Percentiles rank a stretch among this genome's conserved stretches.
These are phyloP conservation scores for Talaromyces sp. DNA, from an alignment of 2,329 filamentous ascomycete genomes.

Conservation along the genomic window DNA sequence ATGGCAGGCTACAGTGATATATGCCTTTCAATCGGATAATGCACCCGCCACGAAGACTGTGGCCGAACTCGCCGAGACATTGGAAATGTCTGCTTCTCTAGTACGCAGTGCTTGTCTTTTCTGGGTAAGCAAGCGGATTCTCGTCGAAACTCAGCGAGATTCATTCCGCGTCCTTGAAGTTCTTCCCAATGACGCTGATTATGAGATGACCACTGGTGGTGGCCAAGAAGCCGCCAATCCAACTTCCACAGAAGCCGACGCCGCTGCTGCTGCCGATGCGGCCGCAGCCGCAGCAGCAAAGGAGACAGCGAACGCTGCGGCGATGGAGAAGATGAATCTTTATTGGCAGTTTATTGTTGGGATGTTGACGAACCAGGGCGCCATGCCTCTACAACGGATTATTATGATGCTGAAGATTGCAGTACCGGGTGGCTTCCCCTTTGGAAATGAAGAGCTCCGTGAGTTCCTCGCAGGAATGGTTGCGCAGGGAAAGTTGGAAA, in stretches of 20 bases:
- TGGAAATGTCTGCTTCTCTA: conserved; percentile 55
- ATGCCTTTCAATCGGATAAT: conserved; percentile 64
- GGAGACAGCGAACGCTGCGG: conserved; percentile 53
- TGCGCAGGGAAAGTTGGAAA: conserved; percentile 64
- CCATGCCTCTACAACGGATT: conserved; percentile 78
- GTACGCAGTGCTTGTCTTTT: conserved; percentile 59
- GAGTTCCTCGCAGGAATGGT: conserved; percentile 78
- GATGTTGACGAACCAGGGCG: conserved; percentile 89
- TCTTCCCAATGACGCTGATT: conserved; percentile 37
- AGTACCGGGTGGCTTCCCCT: conserved; percentile 81
- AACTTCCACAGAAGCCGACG: conserved; percentile 27
- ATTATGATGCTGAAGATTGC: conserved; percentile 94
- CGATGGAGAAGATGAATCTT: conserved; percentile 66
- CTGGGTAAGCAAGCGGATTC: conserved; percentile 60
- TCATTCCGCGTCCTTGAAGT: conserved; percentile 57
- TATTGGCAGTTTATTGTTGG: conserved; percentile 92
- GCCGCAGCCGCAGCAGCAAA: conserved; percentile 42
- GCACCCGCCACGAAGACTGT: conserved; percentile 38
- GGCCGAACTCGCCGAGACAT: conserved; percentile 44
- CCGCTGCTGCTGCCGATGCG: conserved; percentile 39
- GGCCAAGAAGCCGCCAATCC: conserved; percentile 23
- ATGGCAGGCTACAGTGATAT: conserved; percentile 84
- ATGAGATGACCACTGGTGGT: conserved; percentile 22
- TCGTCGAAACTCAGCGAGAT: conserved; percentile 45
- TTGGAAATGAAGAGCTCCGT: conserved; percentile 81